Percentiles rank a stretch among this genome's conserved stretches.
Conservation (phyloP, 2,329 filamentous ascomycete genomes). For the Stagonosporopsis tanaceti region DNA sequence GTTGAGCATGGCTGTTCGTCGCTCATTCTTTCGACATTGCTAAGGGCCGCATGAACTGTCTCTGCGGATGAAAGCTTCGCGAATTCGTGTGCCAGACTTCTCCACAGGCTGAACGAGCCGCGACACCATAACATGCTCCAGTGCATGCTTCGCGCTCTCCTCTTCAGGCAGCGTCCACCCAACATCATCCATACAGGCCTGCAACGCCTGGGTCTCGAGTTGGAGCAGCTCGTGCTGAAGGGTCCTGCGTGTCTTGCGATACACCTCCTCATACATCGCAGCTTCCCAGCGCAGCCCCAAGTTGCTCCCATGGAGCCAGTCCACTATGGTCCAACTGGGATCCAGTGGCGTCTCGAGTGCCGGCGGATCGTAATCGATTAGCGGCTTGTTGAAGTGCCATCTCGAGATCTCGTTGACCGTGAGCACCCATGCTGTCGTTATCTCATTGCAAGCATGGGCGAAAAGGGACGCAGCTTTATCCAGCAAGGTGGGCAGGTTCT, state of each 20-base stretch:
- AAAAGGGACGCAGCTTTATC: neutral
- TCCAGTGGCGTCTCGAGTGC: neutral
- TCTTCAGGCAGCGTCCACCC: neutral
- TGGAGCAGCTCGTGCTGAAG: neutral
- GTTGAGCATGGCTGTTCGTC: neutral
- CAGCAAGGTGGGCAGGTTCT: neutral
- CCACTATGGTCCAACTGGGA: neutral
- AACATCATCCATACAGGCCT: conserved; percentile 2
- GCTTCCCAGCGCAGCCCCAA: neutral
- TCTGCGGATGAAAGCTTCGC: neutral
- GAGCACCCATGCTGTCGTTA: neutral
- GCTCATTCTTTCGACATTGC: neutral
- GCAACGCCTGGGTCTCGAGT: neutral
- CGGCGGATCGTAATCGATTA: neutral
- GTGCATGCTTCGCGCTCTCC: neutral
- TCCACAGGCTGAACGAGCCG: neutral
- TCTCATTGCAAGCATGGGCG: neutral
- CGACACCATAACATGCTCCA: neutral
- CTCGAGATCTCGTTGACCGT: neutral
- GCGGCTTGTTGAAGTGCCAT: neutral
- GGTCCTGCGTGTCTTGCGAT: neutral
- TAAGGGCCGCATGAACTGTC: neutral
- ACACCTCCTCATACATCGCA: neutral
- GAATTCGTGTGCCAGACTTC: neutral
- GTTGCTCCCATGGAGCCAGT: neutral